Conservation (phyloP, 129 eudicot species). For the Flaveria trinervia region DNA sequence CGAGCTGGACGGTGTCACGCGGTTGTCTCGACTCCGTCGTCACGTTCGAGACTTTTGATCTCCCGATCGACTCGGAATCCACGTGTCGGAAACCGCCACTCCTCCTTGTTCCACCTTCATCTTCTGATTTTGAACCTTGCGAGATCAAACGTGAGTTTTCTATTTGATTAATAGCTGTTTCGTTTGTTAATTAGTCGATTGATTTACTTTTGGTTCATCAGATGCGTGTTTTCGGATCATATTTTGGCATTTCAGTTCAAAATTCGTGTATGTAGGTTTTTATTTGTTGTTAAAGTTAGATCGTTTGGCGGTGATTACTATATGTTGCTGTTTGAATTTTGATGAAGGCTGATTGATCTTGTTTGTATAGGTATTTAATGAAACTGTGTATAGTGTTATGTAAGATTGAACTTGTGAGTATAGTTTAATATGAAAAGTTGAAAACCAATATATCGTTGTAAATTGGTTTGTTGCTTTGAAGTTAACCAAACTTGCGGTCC, state of each 20-base stretch:
- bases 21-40: constrained; percentile 56
- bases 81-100: constrained; percentile 46
- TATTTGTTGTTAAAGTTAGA: not conserved
- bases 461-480: constrained; percentile 10
- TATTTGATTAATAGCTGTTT: not conserved
- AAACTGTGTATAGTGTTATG: not conserved
- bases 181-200: not conserved
- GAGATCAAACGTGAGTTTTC: constrained; percentile 62
- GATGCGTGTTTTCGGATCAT: constrained; percentile 9
- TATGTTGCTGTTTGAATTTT: too few relatives aligned
- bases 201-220: not conserved
- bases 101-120: constrained; percentile 43
- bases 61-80: constrained; percentile 46
- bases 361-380: not conserved
- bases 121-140: constrained; percentile 58
- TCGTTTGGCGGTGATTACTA: not conserved
- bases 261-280: constrained; percentile 1
- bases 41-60: constrained; percentile 58
- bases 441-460: not conserved
- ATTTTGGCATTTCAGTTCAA: not conserved
- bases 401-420: not conserved
- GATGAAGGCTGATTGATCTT: not conserved
- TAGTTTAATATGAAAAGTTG: not conserved
- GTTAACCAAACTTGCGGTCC: not conserved
- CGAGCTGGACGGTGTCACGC: constrained; percentile 54